A percentile compares a stretch with the other conserved stretches of the same genome.
phyloP scores from a whole-genome alignment of 2,329 filamentous ascomycete genomes.

The Raffaelea arxii region DNA sequence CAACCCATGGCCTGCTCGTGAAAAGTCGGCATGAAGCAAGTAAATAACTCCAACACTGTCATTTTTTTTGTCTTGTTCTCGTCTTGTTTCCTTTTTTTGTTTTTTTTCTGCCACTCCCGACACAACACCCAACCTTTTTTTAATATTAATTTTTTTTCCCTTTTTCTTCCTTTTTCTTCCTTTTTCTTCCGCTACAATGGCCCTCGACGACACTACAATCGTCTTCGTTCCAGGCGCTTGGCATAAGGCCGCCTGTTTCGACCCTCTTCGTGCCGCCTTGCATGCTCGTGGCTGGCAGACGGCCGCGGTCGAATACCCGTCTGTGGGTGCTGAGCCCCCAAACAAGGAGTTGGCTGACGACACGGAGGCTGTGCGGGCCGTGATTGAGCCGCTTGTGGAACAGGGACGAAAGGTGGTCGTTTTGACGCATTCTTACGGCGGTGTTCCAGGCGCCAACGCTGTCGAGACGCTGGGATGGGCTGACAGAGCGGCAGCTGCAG shows the following conservation, averaged over 20 bases:
- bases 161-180: background rate
- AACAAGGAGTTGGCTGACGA: slow-evolving; percentile 17
- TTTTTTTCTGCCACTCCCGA: background rate
- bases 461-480: slow-evolving; percentile 20
- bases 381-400: background rate
- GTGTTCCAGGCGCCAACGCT: slow-evolving; percentile 19
- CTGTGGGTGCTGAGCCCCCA: slow-evolving; percentile 20
- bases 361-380: slow-evolving; percentile 1
- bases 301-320: slow-evolving; percentile 19
- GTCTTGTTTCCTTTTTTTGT: background rate
- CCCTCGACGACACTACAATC: slow-evolving; percentile 20
- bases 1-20: too few relatives aligned
- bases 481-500: slow-evolving; percentile 19
- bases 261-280: slow-evolving; percentile 17
- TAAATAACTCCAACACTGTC: background rate
- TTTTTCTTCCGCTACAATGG: too few relatives aligned
- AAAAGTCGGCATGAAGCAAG: too few relatives aligned
- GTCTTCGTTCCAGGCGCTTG: slow-evolving; percentile 23
- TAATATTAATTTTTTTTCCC: background rate
- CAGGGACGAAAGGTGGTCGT: slow-evolving; percentile 1
- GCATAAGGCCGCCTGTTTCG: slow-evolving; percentile 19
- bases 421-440: slow-evolving; percentile 3
- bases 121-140: too few relatives aligned
- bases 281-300: slow-evolving; percentile 18
- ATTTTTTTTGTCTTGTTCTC: background rate